Conservation (phyloP, 306 rosid genomes). For the Gleditsia sinensis region DNA sequence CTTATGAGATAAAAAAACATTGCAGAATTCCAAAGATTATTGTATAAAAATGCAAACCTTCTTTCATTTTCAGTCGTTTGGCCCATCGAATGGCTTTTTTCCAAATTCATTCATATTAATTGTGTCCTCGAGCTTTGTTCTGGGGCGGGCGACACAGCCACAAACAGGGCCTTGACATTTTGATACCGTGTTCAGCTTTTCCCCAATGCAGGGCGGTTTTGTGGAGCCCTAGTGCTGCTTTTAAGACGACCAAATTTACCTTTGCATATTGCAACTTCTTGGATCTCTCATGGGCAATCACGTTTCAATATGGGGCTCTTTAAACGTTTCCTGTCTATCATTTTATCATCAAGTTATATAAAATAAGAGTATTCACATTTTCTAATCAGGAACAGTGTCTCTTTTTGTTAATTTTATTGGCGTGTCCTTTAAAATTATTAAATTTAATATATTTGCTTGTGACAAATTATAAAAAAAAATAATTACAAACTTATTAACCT, state of each 20-base stretch:
- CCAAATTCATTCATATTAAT: not conserved
- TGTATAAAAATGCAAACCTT: not conserved
- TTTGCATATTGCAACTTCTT: not conserved
- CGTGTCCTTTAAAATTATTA: too few species aligned
- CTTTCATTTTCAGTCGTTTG: not conserved
- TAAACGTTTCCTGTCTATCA: not conserved
- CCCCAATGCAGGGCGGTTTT: slow-evolving; percentile 28
- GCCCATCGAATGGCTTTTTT: not conserved
- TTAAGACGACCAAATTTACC: not conserved
- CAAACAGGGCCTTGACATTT: slow-evolving; percentile 6
- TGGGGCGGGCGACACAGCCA: slow-evolving; percentile 1
- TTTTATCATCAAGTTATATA: not conserved
- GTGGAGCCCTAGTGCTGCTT: slow-evolving; percentile 56
- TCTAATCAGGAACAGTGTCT: too few species aligned
- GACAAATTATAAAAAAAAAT: too few species aligned
- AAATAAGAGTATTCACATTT: too few species aligned
- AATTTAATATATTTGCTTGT: too few species aligned
- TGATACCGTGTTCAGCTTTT: not conserved
- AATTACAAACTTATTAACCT: too few species aligned
- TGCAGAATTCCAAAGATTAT: not conserved
- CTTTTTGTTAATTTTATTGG: too few species aligned
- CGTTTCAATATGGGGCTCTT: not conserved
- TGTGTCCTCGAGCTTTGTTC: not conserved
- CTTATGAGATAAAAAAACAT: too few species aligned
- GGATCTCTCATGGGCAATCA: not conserved